Conservation (phyloP, 306 rosid species). For the Castanospermum australe region DNA sequence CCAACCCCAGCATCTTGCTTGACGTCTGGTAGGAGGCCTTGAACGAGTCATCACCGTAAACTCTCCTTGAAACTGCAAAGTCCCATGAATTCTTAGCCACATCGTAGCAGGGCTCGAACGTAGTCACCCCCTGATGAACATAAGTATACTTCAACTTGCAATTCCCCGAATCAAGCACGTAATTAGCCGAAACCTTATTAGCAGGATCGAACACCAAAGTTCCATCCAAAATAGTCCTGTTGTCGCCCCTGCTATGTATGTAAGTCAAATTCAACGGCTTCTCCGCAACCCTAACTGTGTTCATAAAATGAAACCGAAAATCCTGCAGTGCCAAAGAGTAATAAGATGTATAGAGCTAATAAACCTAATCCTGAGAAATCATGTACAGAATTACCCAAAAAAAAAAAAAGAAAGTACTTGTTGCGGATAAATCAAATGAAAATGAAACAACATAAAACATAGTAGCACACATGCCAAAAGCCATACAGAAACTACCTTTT, state of each 20-base stretch:
- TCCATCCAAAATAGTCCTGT: conserved; percentile 80
- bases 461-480: not conserved
- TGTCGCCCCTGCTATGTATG: conserved; percentile 61
- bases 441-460: not conserved
- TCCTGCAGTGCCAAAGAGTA: conserved; percentile 53
- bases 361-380: not conserved
- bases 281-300: conserved; percentile 68
- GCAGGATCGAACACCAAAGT: conserved; percentile 64
- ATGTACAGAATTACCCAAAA: no score
- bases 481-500: conserved; percentile 49
- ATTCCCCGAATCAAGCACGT: conserved; percentile 59
- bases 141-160: conserved; percentile 78
- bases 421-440: no score
- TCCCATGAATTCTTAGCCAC: conserved; percentile 85
- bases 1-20: conserved; percentile 64
- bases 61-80: conserved; percentile 63
- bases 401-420: not conserved
- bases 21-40: conserved; percentile 68
- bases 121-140: conserved; percentile 61
- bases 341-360: not conserved
- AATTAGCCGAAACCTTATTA: conserved; percentile 80
- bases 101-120: conserved; percentile 80
- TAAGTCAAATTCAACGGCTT: conserved; percentile 89
- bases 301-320: conserved; percentile 87
- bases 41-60: conserved; percentile 60